Base-by-base conservation (phyloP, 306 rosid species). In the Astragalus membranaceus region DNA sequence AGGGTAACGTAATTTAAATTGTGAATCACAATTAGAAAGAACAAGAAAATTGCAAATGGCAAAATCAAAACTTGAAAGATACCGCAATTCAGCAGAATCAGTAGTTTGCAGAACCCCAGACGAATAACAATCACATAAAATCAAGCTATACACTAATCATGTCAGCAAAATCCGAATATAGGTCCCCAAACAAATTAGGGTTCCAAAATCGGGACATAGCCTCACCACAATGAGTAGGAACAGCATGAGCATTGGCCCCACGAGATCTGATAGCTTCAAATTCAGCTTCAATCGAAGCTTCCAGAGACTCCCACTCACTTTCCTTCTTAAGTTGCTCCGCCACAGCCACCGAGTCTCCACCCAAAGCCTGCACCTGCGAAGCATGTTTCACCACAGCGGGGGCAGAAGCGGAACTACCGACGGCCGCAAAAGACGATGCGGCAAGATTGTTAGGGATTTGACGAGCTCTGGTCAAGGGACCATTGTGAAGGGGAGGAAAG, bases 201-300 rank as follows among this genome's bases (percentile, higher is more conserved):
- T 82, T 80, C 66, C 6, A 0, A 8, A 66, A 81, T 5, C 23
- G 29, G 47, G 15, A 56, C 72, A 39, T 13, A 62, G 37, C 67
- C 92, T 86, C 81, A 92, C 98, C 98, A 14, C 96, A 88, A 79
- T 92, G 96, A 85, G 70, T 87, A 23, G 98, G 98, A 74, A 89
- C 88, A 2, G 81, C 96, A 13, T 92, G 98, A 68, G 79, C 85
- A 74, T 79, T 82, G 65, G 79, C 62, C 71, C 78, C 78, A 10
- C 98, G 95, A 85, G 96, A 89, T 92, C 94, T 86, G 80, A 88
- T 67, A 47, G 88, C 83, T 81, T 89, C 90, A 55, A 85, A 89
- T 46, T 86, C 85, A 53, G 90, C 89, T 76, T 84, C 96, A 74
- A 89, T 77, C 49, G 74, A 66, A 59, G 95, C 92, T 73, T 84